phyloP scores from a whole-genome alignment of 371 early-diverging fungal genomes.

The Mortierella sp. region DNA sequence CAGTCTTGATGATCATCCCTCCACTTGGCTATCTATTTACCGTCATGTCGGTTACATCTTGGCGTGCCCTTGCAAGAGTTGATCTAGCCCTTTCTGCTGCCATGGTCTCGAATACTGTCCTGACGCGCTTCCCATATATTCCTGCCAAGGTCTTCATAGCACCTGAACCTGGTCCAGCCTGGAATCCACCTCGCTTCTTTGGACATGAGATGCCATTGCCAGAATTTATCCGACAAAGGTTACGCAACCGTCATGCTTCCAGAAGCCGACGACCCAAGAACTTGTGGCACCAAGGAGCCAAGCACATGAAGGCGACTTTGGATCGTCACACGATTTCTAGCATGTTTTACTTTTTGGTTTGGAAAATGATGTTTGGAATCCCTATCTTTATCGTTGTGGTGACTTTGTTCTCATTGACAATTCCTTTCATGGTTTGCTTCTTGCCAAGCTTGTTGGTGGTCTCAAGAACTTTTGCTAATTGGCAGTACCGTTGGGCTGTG shows the following conservation, averaged over 20 bases:
- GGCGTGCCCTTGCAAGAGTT: slow-evolving; percentile 43
- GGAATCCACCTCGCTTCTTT: slow-evolving; percentile 27
- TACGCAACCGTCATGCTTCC: slow-evolving; percentile 18
- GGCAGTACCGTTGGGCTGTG: slow-evolving; percentile 54
- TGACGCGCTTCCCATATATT: slow-evolving; percentile 15
- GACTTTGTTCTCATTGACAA: slow-evolving; percentile 6
- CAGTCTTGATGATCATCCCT: slow-evolving; percentile 32
- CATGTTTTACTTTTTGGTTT: slow-evolving; percentile 53
- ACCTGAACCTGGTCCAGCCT: slow-evolving; percentile 37
- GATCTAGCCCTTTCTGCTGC: slow-evolving; percentile 34
- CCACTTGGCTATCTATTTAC: slow-evolving; percentile 41
- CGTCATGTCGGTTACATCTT: slow-evolving; percentile 31
- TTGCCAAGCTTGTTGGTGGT: slow-evolving; percentile 36
- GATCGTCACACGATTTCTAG: slow-evolving; percentile 31
- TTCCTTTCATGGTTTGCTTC: slow-evolving; percentile 47
- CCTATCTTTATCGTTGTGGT: slow-evolving; percentile 18
- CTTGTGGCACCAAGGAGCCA: slow-evolving; percentile 30
- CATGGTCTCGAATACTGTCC: slow-evolving; percentile 33
- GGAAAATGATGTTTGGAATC: slow-evolving; percentile 52
- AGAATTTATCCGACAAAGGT: slow-evolving; percentile 13
- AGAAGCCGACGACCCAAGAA: slow-evolving; percentile 29
- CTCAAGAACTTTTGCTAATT: slow-evolving; percentile 30
- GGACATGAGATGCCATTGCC: slow-evolving; percentile 40
- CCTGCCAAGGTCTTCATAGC: slow-evolving; percentile 24
- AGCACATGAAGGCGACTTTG: slow-evolving; percentile 18